phyloP scores from a whole-genome alignment of 805 yeast species.

The Hanseniaspora vineae region DNA sequence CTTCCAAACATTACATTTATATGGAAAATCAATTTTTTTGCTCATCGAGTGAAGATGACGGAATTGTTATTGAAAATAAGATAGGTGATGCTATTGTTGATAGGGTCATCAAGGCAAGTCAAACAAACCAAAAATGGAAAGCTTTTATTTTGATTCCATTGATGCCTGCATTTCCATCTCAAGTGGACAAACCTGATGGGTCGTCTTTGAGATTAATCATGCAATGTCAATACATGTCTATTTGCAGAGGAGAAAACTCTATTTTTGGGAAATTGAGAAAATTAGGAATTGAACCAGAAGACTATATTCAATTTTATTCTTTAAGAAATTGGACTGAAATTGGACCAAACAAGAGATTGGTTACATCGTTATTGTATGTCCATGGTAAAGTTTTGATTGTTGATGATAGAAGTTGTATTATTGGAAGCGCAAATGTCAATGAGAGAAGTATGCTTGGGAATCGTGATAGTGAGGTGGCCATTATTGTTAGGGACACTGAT shows the following conservation, averaged over 20 bases:
- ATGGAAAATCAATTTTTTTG: conserved; percentile 93
- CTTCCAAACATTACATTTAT: conserved; percentile 85
- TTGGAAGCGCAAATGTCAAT: conserved; percentile 95
- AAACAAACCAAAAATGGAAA: conserved; percentile 67
- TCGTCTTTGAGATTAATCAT: conserved; percentile 90
- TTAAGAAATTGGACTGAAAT: conserved; percentile 91
- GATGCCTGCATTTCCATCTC: conserved; percentile 95
- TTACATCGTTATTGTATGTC: conserved; percentile 84
- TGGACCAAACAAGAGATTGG: conserved; percentile 59
- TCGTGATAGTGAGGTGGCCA: conserved; percentile 91
- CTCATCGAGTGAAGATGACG: conserved; percentile 78
- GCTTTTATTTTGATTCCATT: conserved; percentile 87
- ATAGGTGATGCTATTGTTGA: conserved; percentile 96
- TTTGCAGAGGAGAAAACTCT: conserved; percentile 78
- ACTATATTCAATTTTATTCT: conserved; percentile 84
- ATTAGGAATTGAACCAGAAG: conserved; percentile 76
- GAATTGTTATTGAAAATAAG: conserved; percentile 70
- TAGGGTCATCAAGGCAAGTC: conserved; percentile 79
- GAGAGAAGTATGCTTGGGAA: conserved; percentile 93
- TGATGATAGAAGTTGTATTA: conserved; percentile 86
- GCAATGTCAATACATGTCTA: conserved; percentile 92
- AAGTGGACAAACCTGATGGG: conserved; percentile 88
- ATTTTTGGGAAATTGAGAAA: conserved; percentile 71
- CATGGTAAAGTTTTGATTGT: conserved; percentile 89
- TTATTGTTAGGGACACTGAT: conserved; percentile 73